A percentile compares a stretch with the other conserved stretches of the same genome.
Conservation (phyloP, 495 filamentous ascomycete species). For the Trichoderma asperelloides region DNA sequence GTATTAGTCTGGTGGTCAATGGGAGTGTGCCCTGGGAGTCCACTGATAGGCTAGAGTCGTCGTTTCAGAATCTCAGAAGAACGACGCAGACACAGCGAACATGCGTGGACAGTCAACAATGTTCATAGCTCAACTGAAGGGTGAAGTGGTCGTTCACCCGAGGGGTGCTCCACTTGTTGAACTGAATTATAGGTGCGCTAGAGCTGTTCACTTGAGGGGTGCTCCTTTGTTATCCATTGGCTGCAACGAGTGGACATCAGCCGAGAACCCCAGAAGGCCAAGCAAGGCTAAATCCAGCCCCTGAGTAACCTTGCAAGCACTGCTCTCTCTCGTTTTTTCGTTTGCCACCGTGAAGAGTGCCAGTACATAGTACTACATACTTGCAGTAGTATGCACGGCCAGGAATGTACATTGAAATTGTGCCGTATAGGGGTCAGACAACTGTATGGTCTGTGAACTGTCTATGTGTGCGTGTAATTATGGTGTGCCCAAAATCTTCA, state of each 20-base stretch:
- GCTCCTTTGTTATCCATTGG: too few relatives aligned
- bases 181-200: too few relatives aligned
- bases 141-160: too few relatives aligned
- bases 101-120: not conserved
- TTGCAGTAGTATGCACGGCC: too few relatives aligned
- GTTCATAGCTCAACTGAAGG: too few relatives aligned
- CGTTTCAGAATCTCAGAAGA: not conserved
- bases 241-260: not conserved
- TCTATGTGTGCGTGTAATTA: not conserved
- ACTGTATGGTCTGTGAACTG: not conserved
- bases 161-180: too few relatives aligned
- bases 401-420: not conserved
- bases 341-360: not conserved
- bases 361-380: not conserved
- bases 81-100: not conserved
- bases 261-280: slow-evolving; percentile 1
- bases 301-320: not conserved
- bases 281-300: not conserved
- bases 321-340: not conserved
- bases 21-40: slow-evolving; percentile 2
- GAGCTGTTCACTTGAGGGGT: too few relatives aligned
- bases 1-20: not conserved
- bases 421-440: not conserved
- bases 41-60: slow-evolving; percentile 2
- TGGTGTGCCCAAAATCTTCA: not conserved